Conservation (phyloP, 306 rosid species). For the Lathyrus tuberosus region DNA sequence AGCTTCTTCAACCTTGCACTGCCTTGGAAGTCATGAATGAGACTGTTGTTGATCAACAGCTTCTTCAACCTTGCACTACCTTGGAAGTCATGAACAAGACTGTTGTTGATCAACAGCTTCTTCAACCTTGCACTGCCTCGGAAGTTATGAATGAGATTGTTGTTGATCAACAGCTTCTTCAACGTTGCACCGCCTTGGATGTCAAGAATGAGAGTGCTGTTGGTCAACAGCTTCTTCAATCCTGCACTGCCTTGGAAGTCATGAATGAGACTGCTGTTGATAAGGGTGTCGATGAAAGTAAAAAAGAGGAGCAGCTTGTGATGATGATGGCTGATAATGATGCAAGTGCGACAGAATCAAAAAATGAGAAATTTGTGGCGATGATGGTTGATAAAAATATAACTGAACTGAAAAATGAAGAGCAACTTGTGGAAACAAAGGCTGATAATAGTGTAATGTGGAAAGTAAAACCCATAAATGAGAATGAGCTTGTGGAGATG, state of each 20-base stretch:
- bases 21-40: constrained; percentile 11
- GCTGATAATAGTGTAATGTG: background rate
- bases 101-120: background rate
- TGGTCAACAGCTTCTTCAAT: constrained; percentile 12
- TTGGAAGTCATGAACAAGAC: too few relatives aligned
- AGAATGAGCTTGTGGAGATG: background rate
- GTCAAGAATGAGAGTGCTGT: constrained; percentile 11
- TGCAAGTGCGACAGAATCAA: background rate
- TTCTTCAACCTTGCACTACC: too few relatives aligned
- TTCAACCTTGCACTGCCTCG: constrained; percentile 15
- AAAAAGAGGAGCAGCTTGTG: constrained; percentile 20
- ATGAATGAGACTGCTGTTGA: background rate
- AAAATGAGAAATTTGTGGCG: constrained; percentile 23
- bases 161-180: constrained; percentile 15
- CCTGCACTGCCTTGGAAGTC: constrained; percentile 17
- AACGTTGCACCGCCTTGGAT: constrained; percentile 10
- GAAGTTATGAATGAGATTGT: constrained; percentile 2
- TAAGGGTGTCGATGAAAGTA: constrained; percentile 13
- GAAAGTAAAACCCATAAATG: constrained; percentile 4
- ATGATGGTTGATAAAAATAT: background rate
- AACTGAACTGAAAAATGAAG: constrained; percentile 22
- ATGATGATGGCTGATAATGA: constrained; percentile 1
- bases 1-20: constrained; percentile 17
- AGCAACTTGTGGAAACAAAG: background rate
- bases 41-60: background rate